Conservation (phyloP, 108 stramenopile genomes). For the Hondaea fermentalgiana region DNA sequence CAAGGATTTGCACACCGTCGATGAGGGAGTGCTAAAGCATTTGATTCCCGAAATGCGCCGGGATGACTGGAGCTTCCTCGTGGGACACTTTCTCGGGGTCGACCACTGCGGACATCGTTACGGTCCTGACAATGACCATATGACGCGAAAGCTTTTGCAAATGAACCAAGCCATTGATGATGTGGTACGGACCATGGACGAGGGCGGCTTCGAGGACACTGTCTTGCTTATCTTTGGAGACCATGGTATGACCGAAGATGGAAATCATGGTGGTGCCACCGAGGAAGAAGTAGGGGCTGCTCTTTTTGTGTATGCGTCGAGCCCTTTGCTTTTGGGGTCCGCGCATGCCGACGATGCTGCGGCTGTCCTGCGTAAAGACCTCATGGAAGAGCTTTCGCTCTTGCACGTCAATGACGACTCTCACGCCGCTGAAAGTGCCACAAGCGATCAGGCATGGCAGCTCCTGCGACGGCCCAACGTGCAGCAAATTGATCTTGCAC, state of each 20-base stretch:
- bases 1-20: constrained; percentile 89
- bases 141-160: constrained; percentile 74
- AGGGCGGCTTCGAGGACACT: constrained; percentile 38
- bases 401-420: neutral
- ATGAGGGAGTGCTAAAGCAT: constrained; percentile 61
- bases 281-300: constrained; percentile 85
- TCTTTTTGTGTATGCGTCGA: constrained; percentile 63
- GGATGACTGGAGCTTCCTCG: constrained; percentile 53
- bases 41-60: neutral
- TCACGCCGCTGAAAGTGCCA: constrained; percentile 23
- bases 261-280: constrained; percentile 93
- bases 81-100: constrained; percentile 85
- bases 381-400: neutral
- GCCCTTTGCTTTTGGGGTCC: neutral
- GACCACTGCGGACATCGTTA: constrained; percentile 95
- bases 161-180: constrained; percentile 68
- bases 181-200: constrained; percentile 52
- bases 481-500: constrained; percentile 86
- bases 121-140: constrained; percentile 71
- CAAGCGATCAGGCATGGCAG: neutral
- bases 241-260: constrained; percentile 98
- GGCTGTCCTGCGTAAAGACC: neutral
- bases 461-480: constrained; percentile 45
- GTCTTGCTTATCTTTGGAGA: constrained; percentile 64
- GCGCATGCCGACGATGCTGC: constrained; percentile 42